phyloP scores from a whole-genome alignment of 345 rosid genomes.

The Pistacia integerrima region DNA sequence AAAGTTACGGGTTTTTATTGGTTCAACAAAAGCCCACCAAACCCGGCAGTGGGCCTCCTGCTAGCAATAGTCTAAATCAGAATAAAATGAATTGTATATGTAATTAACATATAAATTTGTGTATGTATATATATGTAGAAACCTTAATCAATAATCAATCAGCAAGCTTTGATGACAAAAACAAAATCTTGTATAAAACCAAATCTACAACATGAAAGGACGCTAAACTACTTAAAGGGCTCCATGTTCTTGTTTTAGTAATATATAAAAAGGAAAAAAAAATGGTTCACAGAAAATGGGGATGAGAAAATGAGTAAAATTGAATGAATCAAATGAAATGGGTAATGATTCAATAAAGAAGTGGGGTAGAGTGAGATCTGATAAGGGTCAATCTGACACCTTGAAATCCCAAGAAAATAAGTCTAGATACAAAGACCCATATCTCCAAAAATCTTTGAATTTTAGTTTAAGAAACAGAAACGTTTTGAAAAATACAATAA shows the following conservation, averaged over 20 bases:
- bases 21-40: conserved; percentile 52
- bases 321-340: neutral
- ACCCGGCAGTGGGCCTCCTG: conserved; percentile 49
- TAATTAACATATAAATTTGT: neutral
- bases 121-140: neutral
- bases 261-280: neutral
- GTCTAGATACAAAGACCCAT: conserved; percentile 55
- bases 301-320: too few species aligned
- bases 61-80: conserved; percentile 12
- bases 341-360: neutral
- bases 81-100: neutral
- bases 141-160: neutral
- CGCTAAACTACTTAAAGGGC: neutral
- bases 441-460: conserved; percentile 34
- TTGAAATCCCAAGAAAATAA: conserved; percentile 30
- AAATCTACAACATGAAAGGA: neutral
- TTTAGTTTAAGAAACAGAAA: neutral
- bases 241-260: neutral
- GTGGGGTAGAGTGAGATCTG: conserved; percentile 31
- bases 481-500: neutral
- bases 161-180: neutral
- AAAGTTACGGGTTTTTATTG: conserved; percentile 32
- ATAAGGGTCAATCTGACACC: conserved; percentile 38
- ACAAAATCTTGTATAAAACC: neutral
- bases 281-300: neutral